Percentiles rank a stretch among this genome's conserved stretches.
phyloP scores from a whole-genome alignment of 2,329 filamentous ascomycete genomes.

The Fusarium sp. region DNA sequence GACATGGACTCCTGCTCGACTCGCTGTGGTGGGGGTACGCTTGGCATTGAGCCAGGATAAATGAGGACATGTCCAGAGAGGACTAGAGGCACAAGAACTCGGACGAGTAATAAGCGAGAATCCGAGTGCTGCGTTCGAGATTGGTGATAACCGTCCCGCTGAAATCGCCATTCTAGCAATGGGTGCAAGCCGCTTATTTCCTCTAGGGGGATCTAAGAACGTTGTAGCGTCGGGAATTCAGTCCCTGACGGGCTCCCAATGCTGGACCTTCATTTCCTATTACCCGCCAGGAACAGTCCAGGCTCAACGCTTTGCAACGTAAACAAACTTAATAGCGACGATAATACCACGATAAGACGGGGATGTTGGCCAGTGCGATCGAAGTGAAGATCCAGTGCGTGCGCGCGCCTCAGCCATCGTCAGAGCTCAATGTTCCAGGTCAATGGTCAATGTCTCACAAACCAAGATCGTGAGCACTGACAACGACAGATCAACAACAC shows the following conservation, averaged over 20 bases:
- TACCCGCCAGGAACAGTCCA: conserved; percentile 32
- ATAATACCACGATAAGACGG: conserved; percentile 14
- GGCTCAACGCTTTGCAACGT: conserved; percentile 25
- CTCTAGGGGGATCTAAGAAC: conserved; percentile 19
- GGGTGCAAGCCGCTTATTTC: conserved; percentile 41
- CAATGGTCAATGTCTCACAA: conserved; percentile 39
- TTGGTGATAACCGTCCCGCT: conserved; percentile 45
- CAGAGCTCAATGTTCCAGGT: conserved; percentile 34
- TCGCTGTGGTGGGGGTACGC: conserved; percentile 41
- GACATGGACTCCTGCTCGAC: conserved; percentile 25
- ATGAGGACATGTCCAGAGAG: conserved; percentile 6
- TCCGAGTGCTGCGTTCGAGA: conserved; percentile 43
- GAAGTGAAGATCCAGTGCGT: conserved; percentile 29
- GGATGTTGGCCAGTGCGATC: conserved; percentile 20
- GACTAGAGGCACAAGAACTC: conserved; percentile 33
- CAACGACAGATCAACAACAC: conserved; percentile 22
- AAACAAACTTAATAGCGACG: conserved; percentile 21
- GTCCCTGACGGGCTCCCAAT: conserved; percentile 32
- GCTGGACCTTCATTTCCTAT: conserved; percentile 41
- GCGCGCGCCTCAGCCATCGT: conserved; percentile 30
- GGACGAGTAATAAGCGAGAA: conserved; percentile 43
- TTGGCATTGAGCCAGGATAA: conserved; percentile 40
- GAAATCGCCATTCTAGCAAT: conserved; percentile 30
- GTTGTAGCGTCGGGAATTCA: conserved; percentile 30
- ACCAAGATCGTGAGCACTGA: conserved; percentile 26